phyloP scores from a whole-genome alignment of 257 asterid genomes.

The Gentiana macrophylla region DNA sequence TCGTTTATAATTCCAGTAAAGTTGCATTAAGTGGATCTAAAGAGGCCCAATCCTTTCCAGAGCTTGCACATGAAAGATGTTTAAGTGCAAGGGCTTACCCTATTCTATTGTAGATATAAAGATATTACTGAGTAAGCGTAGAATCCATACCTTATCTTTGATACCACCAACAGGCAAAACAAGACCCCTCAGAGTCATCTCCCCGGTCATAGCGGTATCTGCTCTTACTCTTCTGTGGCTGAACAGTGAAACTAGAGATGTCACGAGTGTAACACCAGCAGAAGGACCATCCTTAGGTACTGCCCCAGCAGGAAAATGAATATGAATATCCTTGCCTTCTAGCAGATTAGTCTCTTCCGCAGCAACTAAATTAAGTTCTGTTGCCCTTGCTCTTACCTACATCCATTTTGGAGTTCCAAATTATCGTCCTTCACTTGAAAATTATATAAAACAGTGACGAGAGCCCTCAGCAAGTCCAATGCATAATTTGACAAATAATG shows the following conservation, averaged over 20 bases:
- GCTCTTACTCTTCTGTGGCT: constrained; percentile 84
- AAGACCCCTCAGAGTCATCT: constrained; percentile 88
- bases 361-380: constrained; percentile 71
- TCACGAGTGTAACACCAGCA: constrained; percentile 98
- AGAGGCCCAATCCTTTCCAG: no score
- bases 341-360: constrained; percentile 63
- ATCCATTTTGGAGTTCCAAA: constrained; percentile 5
- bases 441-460: not conserved
- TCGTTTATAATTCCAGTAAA: no score
- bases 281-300: constrained; percentile 99
- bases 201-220: constrained; percentile 99
- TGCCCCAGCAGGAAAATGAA: constrained; percentile 99
- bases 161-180: constrained; percentile 99
- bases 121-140: no score
- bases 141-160: constrained; percentile 83
- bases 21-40: no score
- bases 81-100: no score
- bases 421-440: not conserved
- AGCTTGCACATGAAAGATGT: no score
- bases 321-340: constrained; percentile 85
- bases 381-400: constrained; percentile 87
- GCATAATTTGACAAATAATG: not conserved
- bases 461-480: not conserved
- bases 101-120: no score
- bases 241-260: constrained; percentile 93